phyloP scores from a whole-genome alignment of 1,284 basidiomycete species.

The Cryptococcus amylolentus region DNA sequence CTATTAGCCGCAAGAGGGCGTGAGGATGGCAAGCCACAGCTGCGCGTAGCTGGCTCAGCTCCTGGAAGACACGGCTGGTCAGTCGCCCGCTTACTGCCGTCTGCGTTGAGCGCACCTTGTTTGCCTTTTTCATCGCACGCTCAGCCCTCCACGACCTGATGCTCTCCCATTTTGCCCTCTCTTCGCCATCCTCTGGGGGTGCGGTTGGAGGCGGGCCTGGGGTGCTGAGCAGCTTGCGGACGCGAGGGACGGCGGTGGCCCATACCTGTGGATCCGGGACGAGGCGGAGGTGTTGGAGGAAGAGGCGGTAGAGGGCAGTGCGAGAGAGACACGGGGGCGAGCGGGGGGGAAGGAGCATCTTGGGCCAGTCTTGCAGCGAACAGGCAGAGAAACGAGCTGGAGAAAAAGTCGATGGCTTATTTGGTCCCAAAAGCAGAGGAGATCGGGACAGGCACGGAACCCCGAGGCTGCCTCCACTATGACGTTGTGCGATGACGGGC shows the following conservation, averaged over 20 bases:
- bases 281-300: slow-evolving; percentile 29
- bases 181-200: slow-evolving; percentile 1
- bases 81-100: not conserved
- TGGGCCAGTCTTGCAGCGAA: too few species aligned
- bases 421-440: too few species aligned
- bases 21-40: slow-evolving; percentile 42
- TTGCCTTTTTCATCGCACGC: slow-evolving; percentile 14
- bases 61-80: slow-evolving; percentile 8
- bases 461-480: not conserved
- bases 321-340: too few species aligned
- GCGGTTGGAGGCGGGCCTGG: not conserved
- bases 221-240: slow-evolving; percentile 14
- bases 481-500: not conserved
- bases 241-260: slow-evolving; percentile 23
- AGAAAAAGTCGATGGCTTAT: too few species aligned
- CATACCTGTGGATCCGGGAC: slow-evolving; percentile 44
- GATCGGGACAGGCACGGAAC: too few species aligned
- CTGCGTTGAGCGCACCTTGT: slow-evolving; percentile 5
- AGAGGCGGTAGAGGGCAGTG: slow-evolving; percentile 27
- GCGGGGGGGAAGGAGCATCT: too few species aligned
- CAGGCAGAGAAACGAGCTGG: too few species aligned
- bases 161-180: not conserved
- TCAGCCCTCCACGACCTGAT: slow-evolving; percentile 1
- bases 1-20: slow-evolving; percentile 30
- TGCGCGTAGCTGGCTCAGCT: slow-evolving; percentile 24